Conservation (phyloP, 176 grass and related monocot genomes). For the Dendrocalamus sinicus region DNA sequence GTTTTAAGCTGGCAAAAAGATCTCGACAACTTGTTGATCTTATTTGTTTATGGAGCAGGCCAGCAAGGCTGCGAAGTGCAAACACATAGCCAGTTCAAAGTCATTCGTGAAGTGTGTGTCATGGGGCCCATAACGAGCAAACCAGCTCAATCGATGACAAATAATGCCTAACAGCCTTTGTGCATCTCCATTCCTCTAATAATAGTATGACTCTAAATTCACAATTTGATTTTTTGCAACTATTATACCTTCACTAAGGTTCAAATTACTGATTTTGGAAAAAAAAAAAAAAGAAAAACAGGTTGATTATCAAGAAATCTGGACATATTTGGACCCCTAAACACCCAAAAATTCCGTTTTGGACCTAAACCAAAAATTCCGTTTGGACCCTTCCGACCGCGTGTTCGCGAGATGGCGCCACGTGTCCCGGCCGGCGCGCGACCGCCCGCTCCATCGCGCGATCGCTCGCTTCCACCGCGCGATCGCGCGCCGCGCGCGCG, state of each 20-base stretch:
- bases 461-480: too few species aligned
- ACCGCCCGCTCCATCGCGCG: too few species aligned
- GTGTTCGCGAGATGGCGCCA: too few species aligned
- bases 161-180: neutral
- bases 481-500: too few species aligned
- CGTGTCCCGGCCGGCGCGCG: too few species aligned
- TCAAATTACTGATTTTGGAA: neutral
- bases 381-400: too few species aligned
- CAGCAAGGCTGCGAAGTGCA: neutral
- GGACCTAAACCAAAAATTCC: too few species aligned
- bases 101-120: neutral
- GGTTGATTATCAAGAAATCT: too few species aligned
- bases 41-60: neutral
- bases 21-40: neutral
- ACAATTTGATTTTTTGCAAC: neutral
- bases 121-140: neutral
- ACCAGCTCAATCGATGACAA: neutral
- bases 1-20: constrained; percentile 14
- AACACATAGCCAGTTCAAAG: neutral
- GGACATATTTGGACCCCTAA: too few species aligned
- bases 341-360: too few species aligned
- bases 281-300: neutral
- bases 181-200: neutral
- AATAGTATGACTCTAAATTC: neutral
- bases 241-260: neutral